Percentiles rank a stretch among this genome's conserved stretches.
These are phyloP conservation scores for Dunaliella salina DNA, from an alignment of 163 green algal genomes.

Conservation along the genomic window DNA sequence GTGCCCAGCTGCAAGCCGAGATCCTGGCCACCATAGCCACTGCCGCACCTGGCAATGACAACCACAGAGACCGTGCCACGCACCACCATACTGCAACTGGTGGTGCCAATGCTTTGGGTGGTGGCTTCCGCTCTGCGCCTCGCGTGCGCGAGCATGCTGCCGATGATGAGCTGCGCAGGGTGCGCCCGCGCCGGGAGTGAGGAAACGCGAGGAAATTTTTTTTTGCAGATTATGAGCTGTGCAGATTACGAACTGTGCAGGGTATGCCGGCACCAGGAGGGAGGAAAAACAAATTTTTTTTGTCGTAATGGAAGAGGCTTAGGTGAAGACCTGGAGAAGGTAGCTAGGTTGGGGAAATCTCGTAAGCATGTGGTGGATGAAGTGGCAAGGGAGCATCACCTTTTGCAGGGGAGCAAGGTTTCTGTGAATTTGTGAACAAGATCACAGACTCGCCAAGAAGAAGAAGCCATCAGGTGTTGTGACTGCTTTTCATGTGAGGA, in stretches of 20 bases:
- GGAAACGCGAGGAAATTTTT: no score
- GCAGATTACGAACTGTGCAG: neutral
- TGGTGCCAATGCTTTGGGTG: neutral
- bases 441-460: no score
- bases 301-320: no score
- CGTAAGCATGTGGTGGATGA: no score
- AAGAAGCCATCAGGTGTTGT: no score
- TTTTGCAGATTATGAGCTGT: neutral
- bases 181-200: neutral
- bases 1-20: constrained; percentile 32
- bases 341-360: no score
- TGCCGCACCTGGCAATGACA: neutral
- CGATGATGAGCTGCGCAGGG: neutral
- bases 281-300: neutral
- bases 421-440: no score
- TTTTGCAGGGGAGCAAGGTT: no score
- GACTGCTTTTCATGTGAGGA: no score
- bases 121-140: neutral
- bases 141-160: neutral
- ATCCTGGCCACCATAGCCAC: constrained; percentile 18
- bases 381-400: no score
- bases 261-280: neutral
- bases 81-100: neutral
- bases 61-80: neutral
- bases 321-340: no score